Conservation (phyloP, 352 stramenopile genomes). For the Phytophthora lateralis region DNA sequence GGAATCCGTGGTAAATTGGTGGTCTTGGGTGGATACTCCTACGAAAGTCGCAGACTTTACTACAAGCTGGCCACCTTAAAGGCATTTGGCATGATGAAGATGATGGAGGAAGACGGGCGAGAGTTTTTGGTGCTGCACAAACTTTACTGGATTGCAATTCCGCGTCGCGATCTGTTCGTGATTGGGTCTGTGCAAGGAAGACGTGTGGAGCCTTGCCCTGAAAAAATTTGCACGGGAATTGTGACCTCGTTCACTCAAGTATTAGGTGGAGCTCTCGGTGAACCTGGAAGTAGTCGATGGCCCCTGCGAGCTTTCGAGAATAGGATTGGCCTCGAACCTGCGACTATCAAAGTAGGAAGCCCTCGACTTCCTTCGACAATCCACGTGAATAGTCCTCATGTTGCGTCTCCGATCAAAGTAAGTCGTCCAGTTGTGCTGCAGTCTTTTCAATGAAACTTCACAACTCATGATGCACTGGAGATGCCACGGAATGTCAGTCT, state of each 20-base stretch:
- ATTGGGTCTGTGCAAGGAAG: conserved; percentile 30
- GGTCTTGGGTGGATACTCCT: conserved; percentile 31
- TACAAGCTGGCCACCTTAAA: conserved; percentile 32
- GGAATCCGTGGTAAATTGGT: conserved; percentile 23
- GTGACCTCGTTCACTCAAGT: conserved; percentile 32
- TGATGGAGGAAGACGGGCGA: conserved; percentile 19
- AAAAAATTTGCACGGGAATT: conserved; percentile 18
- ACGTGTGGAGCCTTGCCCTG: conserved; percentile 21
- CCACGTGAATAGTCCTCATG: not conserved
- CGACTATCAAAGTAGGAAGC: conserved; percentile 10
- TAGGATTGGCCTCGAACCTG: conserved; percentile 14
- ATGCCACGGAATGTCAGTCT: not conserved
- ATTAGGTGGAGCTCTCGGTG: conserved; percentile 17
- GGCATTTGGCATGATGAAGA: conserved; percentile 34
- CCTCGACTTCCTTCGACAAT: not conserved
- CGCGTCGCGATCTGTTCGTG: conserved; percentile 27
- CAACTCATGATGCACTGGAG: not conserved
- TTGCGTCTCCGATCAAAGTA: not conserved
- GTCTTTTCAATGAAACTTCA: conserved; percentile 13
- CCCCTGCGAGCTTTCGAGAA: conserved; percentile 14
- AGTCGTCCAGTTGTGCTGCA: conserved; percentile 5
- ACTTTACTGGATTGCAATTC: conserved; percentile 30
- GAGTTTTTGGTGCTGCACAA: conserved; percentile 36
- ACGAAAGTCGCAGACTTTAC: conserved; percentile 26
- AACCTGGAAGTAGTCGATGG: conserved; percentile 7